Percentiles rank a stretch among this genome's conserved stretches.
Conservation (phyloP, 2,329 filamentous ascomycete genomes). For the Xylaria sp. region DNA sequence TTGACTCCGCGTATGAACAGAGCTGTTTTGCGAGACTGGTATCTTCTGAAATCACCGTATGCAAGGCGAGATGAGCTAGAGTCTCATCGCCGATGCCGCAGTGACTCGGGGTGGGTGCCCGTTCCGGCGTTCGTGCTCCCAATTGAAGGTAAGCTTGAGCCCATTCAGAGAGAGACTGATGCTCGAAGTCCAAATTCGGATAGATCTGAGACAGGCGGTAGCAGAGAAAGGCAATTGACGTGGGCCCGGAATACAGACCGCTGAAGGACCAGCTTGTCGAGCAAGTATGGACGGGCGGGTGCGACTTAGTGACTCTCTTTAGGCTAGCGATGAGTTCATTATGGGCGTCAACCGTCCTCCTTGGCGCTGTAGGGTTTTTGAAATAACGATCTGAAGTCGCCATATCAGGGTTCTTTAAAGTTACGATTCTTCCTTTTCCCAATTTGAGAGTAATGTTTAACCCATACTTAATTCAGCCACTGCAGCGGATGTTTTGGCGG, state of each 20-base stretch:
- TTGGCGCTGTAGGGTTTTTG: constrained; percentile 32
- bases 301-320: constrained; percentile 39
- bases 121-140: constrained; percentile 49
- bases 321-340: constrained; percentile 44
- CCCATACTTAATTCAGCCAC: neutral
- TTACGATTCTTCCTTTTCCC: neutral
- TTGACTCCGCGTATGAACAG: constrained; percentile 55
- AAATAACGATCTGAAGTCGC: constrained; percentile 37
- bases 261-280: constrained; percentile 51
- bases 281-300: constrained; percentile 45
- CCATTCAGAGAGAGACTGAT: constrained; percentile 58
- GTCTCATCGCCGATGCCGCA: constrained; percentile 64
- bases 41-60: constrained; percentile 56
- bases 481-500: neutral
- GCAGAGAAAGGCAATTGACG: constrained; percentile 67
- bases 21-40: constrained; percentile 53
- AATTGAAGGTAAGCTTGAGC: constrained; percentile 59
- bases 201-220: constrained; percentile 58
- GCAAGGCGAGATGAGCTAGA: constrained; percentile 59
- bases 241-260: constrained; percentile 66
- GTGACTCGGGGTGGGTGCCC: constrained; percentile 54
- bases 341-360: constrained; percentile 30
- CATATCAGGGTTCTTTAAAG: constrained; percentile 22
- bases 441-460: neutral
- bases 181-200: constrained; percentile 57